These are phyloP conservation scores for Pseudohyphozyma bogoriensis DNA, from an alignment of 768 basidiomycete species.

Conservation along the genomic window DNA sequence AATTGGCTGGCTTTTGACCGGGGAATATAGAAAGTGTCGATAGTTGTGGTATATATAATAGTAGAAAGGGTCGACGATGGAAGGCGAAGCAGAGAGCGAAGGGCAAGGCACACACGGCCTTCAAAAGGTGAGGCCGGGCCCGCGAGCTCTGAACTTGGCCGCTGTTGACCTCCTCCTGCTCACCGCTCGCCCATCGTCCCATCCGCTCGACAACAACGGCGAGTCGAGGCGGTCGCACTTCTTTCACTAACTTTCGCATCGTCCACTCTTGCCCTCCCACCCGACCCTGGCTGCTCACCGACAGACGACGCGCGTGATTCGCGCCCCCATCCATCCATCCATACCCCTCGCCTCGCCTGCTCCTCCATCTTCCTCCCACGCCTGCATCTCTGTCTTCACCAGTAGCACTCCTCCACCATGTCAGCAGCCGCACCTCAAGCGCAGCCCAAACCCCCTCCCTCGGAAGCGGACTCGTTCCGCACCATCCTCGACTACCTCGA, in stretches of 20 bases:
- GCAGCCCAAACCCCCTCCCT: neutral
- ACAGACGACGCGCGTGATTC: too few species aligned
- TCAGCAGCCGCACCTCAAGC: constrained; percentile 1
- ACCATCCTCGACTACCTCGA: constrained; percentile 29
- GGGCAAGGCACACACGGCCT: neutral
- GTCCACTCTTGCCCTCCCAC: too few species aligned
- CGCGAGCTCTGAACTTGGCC: neutral
- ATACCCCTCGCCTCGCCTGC: neutral
- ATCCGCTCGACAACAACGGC: too few species aligned
- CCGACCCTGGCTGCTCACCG: too few species aligned
- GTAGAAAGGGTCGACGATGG: too few species aligned
- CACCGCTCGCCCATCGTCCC: too few species aligned
- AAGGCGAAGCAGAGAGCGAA: too few species aligned
- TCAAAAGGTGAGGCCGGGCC: neutral
- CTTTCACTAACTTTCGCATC: neutral
- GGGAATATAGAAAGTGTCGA: too few species aligned
- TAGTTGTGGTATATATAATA: too few species aligned
- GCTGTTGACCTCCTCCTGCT: too few species aligned
- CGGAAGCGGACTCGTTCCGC: constrained; percentile 3
- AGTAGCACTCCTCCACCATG: neutral
- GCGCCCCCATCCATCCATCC: neutral
- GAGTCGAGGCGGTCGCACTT: too few species aligned
- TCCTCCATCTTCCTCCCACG: constrained; percentile 2
- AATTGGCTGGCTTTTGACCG: too few species aligned
- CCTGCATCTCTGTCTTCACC: neutral